Conservation (phyloP, 192 early-diverging fungal genomes). For the Umbelopsis sp. region DNA sequence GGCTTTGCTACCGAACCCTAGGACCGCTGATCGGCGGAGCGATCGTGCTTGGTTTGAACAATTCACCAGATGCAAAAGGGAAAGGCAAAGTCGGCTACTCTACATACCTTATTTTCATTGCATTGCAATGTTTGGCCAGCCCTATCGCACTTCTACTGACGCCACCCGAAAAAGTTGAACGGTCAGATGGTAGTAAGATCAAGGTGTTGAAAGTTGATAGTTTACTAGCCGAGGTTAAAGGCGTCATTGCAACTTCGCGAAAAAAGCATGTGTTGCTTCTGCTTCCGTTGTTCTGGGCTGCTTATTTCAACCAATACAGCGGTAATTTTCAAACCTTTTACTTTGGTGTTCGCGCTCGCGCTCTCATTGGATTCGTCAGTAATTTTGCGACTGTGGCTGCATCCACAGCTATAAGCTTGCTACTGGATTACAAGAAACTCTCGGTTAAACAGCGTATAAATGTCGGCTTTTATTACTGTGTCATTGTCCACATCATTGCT, state of each 20-base stretch:
- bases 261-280: neutral
- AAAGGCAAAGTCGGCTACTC: constrained; percentile 21
- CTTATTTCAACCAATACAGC: constrained; percentile 24
- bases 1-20: constrained; percentile 19
- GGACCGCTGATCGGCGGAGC: constrained; percentile 22
- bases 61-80: neutral
- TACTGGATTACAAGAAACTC: constrained; percentile 12
- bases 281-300: constrained; percentile 18
- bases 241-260: neutral
- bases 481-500: constrained; percentile 2
- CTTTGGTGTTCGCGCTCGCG: constrained; percentile 19
- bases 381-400: constrained; percentile 19
- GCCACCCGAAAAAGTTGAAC: constrained; percentile 20
- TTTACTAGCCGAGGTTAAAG: constrained; percentile 1
- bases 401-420: constrained; percentile 9
- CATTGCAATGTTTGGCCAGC: constrained; percentile 8
- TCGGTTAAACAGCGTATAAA: constrained; percentile 6
- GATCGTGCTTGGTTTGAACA: constrained; percentile 17
- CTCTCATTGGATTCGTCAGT: constrained; percentile 18
- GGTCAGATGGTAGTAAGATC: constrained; percentile 20
- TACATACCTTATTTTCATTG: constrained; percentile 20
- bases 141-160: constrained; percentile 16
- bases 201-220: neutral
- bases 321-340: constrained; percentile 23
- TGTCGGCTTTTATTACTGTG: constrained; percentile 6